A percentile compares a stretch with the other conserved stretches of the same genome.
Conservation (phyloP, 1,284 basidiomycete genomes). For the Ustilago bromivora region DNA sequence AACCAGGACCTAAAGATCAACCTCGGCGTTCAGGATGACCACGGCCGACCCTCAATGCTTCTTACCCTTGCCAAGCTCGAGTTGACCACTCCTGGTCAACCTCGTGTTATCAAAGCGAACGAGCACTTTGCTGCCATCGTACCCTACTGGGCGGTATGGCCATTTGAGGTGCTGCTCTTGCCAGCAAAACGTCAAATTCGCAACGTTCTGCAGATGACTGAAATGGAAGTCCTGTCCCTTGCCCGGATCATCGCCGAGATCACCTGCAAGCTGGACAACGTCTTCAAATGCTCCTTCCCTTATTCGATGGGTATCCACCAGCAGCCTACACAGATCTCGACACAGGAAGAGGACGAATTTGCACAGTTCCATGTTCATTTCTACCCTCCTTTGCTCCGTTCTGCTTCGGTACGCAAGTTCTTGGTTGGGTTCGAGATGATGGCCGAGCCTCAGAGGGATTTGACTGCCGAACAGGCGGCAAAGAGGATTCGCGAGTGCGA, state of each 20-base stretch:
- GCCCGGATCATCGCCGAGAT: slow-evolving; percentile 72
- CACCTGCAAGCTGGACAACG: slow-evolving; percentile 65
- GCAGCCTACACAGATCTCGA: slow-evolving; percentile 77
- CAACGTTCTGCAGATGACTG: slow-evolving; percentile 53
- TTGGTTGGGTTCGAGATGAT: slow-evolving; percentile 93
- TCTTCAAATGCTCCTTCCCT: slow-evolving; percentile 80
- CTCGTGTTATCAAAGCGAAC: slow-evolving; percentile 79
- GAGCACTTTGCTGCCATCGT: slow-evolving; percentile 87
- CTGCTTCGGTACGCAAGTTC: slow-evolving; percentile 87
- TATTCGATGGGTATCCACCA: slow-evolving; percentile 90
- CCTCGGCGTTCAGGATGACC: slow-evolving; percentile 74
- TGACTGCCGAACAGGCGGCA: slow-evolving; percentile 91
- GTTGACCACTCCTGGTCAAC: slow-evolving; percentile 72
- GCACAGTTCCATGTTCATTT: slow-evolving; percentile 92
- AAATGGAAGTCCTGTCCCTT: slow-evolving; percentile 45
- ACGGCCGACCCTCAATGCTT: slow-evolving; percentile 79
- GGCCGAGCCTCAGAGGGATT: slow-evolving; percentile 89
- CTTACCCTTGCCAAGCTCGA: slow-evolving; percentile 87
- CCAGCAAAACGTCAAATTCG: slow-evolving; percentile 55
- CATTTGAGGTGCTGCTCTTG: slow-evolving; percentile 81
- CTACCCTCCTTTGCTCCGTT: slow-evolving; percentile 85
- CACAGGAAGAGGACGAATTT: slow-evolving; percentile 68
- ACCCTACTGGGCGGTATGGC: slow-evolving; percentile 97
- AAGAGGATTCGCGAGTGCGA: slow-evolving; percentile 73
- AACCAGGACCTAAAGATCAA: slow-evolving; percentile 35